A percentile compares a stretch with the other conserved stretches of the same genome.
phyloP scores from a whole-genome alignment of 78 protist species.

The Tieghemostelium lacteum region DNA sequence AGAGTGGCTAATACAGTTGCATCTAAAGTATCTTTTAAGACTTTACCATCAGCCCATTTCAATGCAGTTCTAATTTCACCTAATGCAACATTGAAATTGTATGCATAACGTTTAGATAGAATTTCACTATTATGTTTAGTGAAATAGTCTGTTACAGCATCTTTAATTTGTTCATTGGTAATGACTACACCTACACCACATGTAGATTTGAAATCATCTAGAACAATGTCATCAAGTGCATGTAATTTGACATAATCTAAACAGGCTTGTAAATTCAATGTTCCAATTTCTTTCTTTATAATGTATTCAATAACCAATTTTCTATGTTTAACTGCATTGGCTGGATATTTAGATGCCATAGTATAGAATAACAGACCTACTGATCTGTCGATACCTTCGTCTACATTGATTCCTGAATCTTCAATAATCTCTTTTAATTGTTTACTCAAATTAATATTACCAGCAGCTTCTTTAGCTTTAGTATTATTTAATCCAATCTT shows the following conservation, averaged over 20 bases:
- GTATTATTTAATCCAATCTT: conserved; percentile 38
- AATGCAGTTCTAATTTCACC: conserved; percentile 9
- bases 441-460: conserved; percentile 9
- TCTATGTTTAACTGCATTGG: conserved; percentile 43
- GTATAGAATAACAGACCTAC: conserved; percentile 63
- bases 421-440: conserved; percentile 20
- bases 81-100: conserved; percentile 48
- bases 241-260: conserved; percentile 12
- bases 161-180: conserved; percentile 60
- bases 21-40: conserved; percentile 77
- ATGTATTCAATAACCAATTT: not conserved
- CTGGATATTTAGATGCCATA: conserved; percentile 67
- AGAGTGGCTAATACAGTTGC: conserved; percentile 49
- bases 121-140: not conserved
- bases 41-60: conserved; percentile 72
- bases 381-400: conserved; percentile 36
- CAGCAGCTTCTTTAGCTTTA: conserved; percentile 47
- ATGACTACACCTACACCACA: conserved; percentile 83
- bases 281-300: conserved; percentile 12
- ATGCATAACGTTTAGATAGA: conserved; percentile 25
- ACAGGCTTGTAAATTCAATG: conserved; percentile 3
- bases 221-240: conserved; percentile 32
- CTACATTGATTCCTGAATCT: conserved; percentile 25
- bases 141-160: conserved; percentile 40
- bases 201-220: not conserved